These are phyloP conservation scores for Pyrus betulifolia DNA, from an alignment of 306 rosid genomes.

Conservation along the genomic window DNA sequence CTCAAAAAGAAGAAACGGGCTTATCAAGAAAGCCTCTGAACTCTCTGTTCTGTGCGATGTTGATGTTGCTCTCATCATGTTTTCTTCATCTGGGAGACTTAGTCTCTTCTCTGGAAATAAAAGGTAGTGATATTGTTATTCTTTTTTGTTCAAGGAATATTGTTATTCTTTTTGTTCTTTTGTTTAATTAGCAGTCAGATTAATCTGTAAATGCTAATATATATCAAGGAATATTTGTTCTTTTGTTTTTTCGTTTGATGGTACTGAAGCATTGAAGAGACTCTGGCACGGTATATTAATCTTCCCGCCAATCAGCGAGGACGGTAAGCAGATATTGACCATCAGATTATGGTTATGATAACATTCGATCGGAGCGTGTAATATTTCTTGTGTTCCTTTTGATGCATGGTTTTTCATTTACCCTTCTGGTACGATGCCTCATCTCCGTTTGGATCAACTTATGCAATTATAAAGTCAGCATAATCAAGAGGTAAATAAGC, in stretches of 20 bases:
- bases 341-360: background rate
- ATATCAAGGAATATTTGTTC: background rate
- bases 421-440: background rate
- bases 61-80: conserved; percentile 63
- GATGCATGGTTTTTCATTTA: background rate
- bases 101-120: conserved; percentile 43
- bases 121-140: conserved; percentile 23
- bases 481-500: conserved; percentile 45
- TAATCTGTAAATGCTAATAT: background rate
- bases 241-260: background rate
- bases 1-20: conserved; percentile 66
- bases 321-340: conserved; percentile 21
- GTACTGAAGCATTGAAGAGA: conserved; percentile 48
- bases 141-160: too few relatives aligned
- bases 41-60: conserved; percentile 74
- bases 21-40: conserved; percentile 69
- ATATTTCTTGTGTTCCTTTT: too few relatives aligned
- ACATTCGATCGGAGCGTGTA: too few relatives aligned
- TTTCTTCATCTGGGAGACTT: conserved; percentile 55
- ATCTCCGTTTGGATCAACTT: background rate
- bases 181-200: background rate
- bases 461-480: conserved; percentile 31
- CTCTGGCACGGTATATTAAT: conserved; percentile 44
- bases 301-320: conserved; percentile 34
- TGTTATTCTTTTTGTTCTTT: too few relatives aligned